Base-by-base conservation (phyloP, 2,329 filamentous ascomycete genomes). In the Arthroderma sp. region DNA sequence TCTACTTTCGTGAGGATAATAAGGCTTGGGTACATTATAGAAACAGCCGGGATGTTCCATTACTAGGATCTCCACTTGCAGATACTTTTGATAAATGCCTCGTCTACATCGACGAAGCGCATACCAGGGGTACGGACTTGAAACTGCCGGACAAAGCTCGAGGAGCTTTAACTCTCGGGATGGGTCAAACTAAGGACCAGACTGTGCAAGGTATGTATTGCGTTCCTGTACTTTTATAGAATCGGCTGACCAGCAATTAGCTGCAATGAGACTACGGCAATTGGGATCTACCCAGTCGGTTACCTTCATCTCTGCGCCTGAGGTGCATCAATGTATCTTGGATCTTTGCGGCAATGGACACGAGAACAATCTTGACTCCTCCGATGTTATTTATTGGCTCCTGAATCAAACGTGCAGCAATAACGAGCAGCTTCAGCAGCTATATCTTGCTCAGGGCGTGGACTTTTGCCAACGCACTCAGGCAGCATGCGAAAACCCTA, bases 251-350 rank as follows among this genome's bases (percentile, higher is more conserved):
- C 27, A 36, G 37, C 28, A 10, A 27, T 31, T 49, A 75, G 78
- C 78, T 40, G 77, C 78, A 0, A 83, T 83, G 78, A 64, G 80
- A 46, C 58, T 83, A 0, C 68, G 80, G 1, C 73, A 81, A 39
- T 62, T 83, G 0, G 70, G 63, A 0, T 66, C 65, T 2, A 73
- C 72, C 0, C 78, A 83, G 44, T 73, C 71, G 0, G 56, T 82
- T 0, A 59, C 61, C 0, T 72, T 71, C 38, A 68, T 77, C 22
- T 68, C 72, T 0, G 75, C 78, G 0, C 73, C 72, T 0, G 77
- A 82, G 53, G 77, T 82, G 0, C 68, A 80, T 31, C 72, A 75
- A 27, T 78, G 71, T 48, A 80, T 83, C 30, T 50, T 72, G 0
- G 72, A 78, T 44, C 42, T 70, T 0, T 41, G 38, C 11, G 22